phyloP scores from a whole-genome alignment of 495 filamentous ascomycete genomes.

The Durotheca rogersii region DNA sequence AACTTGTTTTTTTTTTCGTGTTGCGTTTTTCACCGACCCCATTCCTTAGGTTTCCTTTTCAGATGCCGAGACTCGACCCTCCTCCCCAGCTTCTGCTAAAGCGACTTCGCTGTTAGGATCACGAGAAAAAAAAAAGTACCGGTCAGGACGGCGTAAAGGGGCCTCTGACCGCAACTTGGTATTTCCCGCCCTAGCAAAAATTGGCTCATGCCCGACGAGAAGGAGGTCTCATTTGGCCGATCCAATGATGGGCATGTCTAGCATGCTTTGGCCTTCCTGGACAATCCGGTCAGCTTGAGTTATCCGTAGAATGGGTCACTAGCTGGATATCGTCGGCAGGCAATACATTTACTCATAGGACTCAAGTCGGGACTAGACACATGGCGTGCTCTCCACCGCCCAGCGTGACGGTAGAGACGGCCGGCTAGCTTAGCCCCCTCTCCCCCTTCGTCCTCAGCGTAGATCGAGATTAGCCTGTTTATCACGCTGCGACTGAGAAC shows the following conservation, averaged over 20 bases:
- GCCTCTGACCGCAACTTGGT: conserved; percentile 29
- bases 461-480: conserved; percentile 35
- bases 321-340: background rate
- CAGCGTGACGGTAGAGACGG: conserved; percentile 12
- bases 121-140: too few relatives aligned
- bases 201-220: conserved; percentile 15
- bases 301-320: background rate
- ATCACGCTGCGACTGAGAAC: conserved; percentile 18
- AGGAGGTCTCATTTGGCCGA: conserved; percentile 2
- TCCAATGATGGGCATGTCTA: conserved; percentile 16
- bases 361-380: conserved; percentile 4
- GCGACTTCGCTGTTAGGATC: too few relatives aligned
- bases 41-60: background rate
- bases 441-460: conserved; percentile 15
- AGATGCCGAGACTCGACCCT: too few relatives aligned
- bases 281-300: conserved; percentile 8
- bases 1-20: too few relatives aligned
- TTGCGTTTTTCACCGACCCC: conserved; percentile 4
- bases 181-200: conserved; percentile 5
- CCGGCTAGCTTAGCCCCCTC: conserved; percentile 14
- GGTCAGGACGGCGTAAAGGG: background rate
- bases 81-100: conserved; percentile 10
- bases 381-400: conserved; percentile 13
- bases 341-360: conserved; percentile 2
- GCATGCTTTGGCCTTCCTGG: too few relatives aligned